These are phyloP conservation scores for Leccinum variicolor DNA, from an alignment of 768 basidiomycete genomes.

Conservation along the genomic window DNA sequence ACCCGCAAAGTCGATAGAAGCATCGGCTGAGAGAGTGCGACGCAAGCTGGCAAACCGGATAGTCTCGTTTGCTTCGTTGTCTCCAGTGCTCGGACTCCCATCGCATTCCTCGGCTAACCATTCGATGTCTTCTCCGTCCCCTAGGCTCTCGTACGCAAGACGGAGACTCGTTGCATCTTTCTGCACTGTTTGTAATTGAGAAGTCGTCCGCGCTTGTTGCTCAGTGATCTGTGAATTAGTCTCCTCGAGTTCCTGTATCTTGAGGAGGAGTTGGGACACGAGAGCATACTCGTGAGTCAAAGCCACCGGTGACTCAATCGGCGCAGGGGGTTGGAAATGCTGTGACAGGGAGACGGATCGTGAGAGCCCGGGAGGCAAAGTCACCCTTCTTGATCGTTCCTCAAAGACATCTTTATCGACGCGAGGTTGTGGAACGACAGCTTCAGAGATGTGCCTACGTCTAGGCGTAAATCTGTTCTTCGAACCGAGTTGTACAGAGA, in stretches of 20 bases:
- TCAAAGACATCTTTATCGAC: slow-evolving; percentile 8
- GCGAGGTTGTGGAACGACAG: slow-evolving; percentile 8
- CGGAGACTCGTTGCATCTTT: slow-evolving; percentile 69
- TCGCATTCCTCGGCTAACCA: slow-evolving; percentile 44
- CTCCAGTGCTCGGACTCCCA: slow-evolving; percentile 21
- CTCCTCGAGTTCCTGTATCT: slow-evolving; percentile 75
- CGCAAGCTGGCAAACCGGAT: slow-evolving; percentile 31
- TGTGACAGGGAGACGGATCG: slow-evolving; percentile 27
- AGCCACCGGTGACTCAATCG: slow-evolving; percentile 13
- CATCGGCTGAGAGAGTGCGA: slow-evolving; percentile 21
- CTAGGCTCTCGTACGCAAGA: slow-evolving; percentile 65
- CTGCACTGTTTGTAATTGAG: slow-evolving; percentile 65
- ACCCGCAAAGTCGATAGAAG: slow-evolving; percentile 17
- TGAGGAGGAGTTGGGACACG: slow-evolving; percentile 66
- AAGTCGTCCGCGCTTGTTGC: slow-evolving; percentile 60
- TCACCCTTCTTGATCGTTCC: slow-evolving; percentile 17
- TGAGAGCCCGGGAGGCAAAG: slow-evolving; percentile 16
- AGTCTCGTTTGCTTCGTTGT: slow-evolving; percentile 30
- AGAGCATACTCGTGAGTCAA: slow-evolving; percentile 45
- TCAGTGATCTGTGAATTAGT: slow-evolving; percentile 64
- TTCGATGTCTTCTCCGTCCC: slow-evolving; percentile 44
- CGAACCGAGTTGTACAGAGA: slow-evolving; percentile 21
- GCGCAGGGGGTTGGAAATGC: slow-evolving; percentile 12
- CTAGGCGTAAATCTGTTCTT: slow-evolving; percentile 20
- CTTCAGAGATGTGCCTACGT: slow-evolving; percentile 32